Conservation (phyloP, 2,329 filamentous ascomycete genomes). For the Diaporthe caulivora region DNA sequence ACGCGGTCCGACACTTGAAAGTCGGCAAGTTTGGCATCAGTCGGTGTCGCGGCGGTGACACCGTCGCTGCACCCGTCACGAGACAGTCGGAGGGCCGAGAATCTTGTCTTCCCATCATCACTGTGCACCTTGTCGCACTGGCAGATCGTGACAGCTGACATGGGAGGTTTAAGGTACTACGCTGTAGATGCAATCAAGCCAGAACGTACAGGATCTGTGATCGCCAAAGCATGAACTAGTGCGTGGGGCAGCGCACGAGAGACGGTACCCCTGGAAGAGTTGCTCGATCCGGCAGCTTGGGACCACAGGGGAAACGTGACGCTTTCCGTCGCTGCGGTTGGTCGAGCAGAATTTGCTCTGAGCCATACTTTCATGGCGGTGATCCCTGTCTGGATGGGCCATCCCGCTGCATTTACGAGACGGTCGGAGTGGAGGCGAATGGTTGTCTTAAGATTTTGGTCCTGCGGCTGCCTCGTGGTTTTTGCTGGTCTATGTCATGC, state of each 20-base stretch:
- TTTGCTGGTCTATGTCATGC: constrained; percentile 9
- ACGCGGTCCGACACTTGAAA: neutral
- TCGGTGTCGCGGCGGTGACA: neutral
- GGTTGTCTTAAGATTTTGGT: neutral
- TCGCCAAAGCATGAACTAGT: constrained; percentile 19
- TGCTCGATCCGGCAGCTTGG: constrained; percentile 34
- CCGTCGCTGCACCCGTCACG: neutral
- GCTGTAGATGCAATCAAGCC: constrained; percentile 11
- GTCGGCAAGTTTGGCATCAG: neutral
- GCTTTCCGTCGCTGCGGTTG: constrained; percentile 10
- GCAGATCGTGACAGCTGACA: constrained; percentile 16
- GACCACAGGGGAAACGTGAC: constrained; percentile 34
- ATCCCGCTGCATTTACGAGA: constrained; percentile 8
- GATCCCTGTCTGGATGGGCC: neutral
- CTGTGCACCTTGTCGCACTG: neutral
- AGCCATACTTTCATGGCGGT: neutral
- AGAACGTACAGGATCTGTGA: constrained; percentile 15
- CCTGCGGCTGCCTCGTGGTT: constrained; percentile 22
- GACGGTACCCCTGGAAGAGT: neutral
- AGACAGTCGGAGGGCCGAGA: neutral
- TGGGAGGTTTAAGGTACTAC: neutral
- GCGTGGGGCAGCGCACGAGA: constrained; percentile 17
- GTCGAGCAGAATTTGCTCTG: constrained; percentile 30
- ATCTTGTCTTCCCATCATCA: neutral
- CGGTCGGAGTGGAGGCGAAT: neutral